These are phyloP conservation scores for Saccharomycopsis selenospora DNA, from an alignment of 805 yeast species.

Conservation along the genomic window DNA sequence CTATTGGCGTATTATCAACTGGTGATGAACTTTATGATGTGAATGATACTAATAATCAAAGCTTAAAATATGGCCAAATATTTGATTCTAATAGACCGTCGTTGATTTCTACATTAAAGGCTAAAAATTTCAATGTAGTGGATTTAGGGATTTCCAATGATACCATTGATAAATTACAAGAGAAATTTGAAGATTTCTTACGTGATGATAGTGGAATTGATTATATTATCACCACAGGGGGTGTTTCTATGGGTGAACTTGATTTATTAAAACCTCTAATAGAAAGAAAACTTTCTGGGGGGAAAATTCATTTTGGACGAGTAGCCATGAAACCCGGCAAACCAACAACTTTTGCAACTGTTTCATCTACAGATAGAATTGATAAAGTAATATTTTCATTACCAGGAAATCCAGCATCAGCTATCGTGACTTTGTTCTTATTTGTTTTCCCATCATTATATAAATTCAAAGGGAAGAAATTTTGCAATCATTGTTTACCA, in stretches of 20 bases:
- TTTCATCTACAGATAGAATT: conserved; percentile 29
- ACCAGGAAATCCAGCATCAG: conserved; percentile 54
- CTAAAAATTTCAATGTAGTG: conserved; percentile 32
- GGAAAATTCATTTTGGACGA: conserved; percentile 45
- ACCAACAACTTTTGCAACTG: conserved; percentile 50
- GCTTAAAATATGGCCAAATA: conserved; percentile 36
- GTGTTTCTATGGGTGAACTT: conserved; percentile 53
- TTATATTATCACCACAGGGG: conserved; percentile 45
- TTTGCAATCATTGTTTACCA: conserved; percentile 21
- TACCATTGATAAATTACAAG: conserved; percentile 26
- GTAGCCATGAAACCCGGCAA: conserved; percentile 57
- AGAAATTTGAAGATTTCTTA: conserved; percentile 26
- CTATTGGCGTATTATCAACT: conserved; percentile 42
- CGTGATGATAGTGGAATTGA: conserved; percentile 30
- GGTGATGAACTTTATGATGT: conserved; percentile 44
- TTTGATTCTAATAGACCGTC: conserved; percentile 47
- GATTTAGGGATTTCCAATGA: conserved; percentile 50
- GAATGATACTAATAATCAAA: conserved; percentile 7
- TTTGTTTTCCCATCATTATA: conserved; percentile 42
- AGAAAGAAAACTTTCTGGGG: conserved; percentile 33
- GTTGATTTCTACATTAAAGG: conserved; percentile 31
- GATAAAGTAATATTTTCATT: conserved; percentile 38
- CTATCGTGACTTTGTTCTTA: conserved; percentile 39
- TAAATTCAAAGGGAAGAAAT: conserved; percentile 30
- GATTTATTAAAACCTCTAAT: conserved; percentile 46